phyloP scores from a whole-genome alignment of 768 basidiomycete species.

The Tephrocybe sp. region DNA sequence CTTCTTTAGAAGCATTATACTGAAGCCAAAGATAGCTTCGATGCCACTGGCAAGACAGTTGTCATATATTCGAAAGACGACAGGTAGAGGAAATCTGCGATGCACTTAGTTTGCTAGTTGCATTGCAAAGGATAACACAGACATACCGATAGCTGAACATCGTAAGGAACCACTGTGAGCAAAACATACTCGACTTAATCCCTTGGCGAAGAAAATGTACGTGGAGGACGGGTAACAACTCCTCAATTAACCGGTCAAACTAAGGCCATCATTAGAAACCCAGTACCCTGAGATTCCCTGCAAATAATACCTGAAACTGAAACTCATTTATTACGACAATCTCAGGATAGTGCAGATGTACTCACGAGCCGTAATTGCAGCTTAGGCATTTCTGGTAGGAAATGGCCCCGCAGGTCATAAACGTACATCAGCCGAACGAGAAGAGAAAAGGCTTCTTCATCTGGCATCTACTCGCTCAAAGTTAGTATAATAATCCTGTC shows the following conservation, averaged over 20 bases:
- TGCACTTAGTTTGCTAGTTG: conserved; percentile 1
- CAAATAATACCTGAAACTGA: conserved; percentile 59
- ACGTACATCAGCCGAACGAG: conserved; percentile 95
- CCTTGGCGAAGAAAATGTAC: conserved; percentile 93
- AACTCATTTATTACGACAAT: conserved; percentile 4
- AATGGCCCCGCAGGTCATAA: conserved; percentile 95
- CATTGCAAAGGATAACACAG: background rate
- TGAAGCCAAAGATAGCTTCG: conserved; percentile 96
- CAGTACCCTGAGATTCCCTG: no score
- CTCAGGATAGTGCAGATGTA: conserved; percentile 3
- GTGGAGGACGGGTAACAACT: conserved; percentile 88
- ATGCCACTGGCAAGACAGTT: conserved; percentile 96
- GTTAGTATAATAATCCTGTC: conserved; percentile 9
- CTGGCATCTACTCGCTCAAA: conserved; percentile 81
- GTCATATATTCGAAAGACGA: conserved; percentile 96
- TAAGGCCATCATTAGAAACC: conserved; percentile 28
- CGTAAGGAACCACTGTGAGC: conserved; percentile 98
- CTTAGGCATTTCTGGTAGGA: conserved; percentile 99
- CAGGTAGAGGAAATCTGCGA: conserved; percentile 91
- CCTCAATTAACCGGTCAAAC: conserved; percentile 95
- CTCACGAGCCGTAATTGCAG: conserved; percentile 86
- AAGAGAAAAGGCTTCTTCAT: conserved; percentile 97
- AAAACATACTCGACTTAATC: conserved; percentile 97
- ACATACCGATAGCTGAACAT: conserved; percentile 91
- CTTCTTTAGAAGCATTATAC: conserved; percentile 80